These are phyloP conservation scores for Hymenoscyphus scutula DNA, from an alignment of 2,329 filamentous ascomycete species.

Conservation along the genomic window DNA sequence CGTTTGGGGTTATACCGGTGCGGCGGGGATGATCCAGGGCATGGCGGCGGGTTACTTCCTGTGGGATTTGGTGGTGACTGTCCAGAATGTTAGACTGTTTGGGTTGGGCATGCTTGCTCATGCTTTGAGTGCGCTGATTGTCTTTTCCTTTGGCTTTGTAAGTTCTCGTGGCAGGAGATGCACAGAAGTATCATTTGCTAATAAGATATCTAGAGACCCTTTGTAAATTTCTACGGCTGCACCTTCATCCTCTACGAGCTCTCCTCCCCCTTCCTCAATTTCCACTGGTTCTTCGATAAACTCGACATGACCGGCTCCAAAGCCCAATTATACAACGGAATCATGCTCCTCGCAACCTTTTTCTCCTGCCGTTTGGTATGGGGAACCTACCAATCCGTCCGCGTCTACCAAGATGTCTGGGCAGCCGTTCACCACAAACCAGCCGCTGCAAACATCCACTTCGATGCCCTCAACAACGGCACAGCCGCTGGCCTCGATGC, in stretches of 20 bases:
- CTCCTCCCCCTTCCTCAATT: slow-evolving; percentile 79
- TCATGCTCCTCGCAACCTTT: slow-evolving; percentile 69
- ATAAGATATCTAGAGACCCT: slow-evolving; percentile 60
- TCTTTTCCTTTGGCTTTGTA: slow-evolving; percentile 79
- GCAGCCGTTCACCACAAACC: slow-evolving; percentile 49
- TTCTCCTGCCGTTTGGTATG: slow-evolving; percentile 75
- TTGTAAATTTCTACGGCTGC: slow-evolving; percentile 78
- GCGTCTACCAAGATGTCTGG: slow-evolving; percentile 70
- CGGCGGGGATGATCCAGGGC: slow-evolving; percentile 69
- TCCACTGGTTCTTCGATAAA: slow-evolving; percentile 93
- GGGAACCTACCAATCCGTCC: slow-evolving; percentile 69
- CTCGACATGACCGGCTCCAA: slow-evolving; percentile 73
- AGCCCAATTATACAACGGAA: slow-evolving; percentile 74
- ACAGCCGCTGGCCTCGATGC: slow-evolving; percentile 39
- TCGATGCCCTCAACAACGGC: slow-evolving; percentile 35
- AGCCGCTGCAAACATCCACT: slow-evolving; percentile 34
- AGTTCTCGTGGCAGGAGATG: slow-evolving; percentile 38
- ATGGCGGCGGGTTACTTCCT: slow-evolving; percentile 80
- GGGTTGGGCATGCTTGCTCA: slow-evolving; percentile 61
- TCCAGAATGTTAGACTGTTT: slow-evolving; percentile 67
- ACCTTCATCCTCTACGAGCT: slow-evolving; percentile 87
- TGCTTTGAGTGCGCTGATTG: slow-evolving; percentile 68
- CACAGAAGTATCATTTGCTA: slow-evolving; percentile 15
- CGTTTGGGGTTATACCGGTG: slow-evolving; percentile 76
- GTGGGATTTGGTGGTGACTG: slow-evolving; percentile 74